These are phyloP conservation scores for Monilinia polystroma DNA, from an alignment of 2,329 filamentous ascomycete species.

Conservation along the genomic window DNA sequence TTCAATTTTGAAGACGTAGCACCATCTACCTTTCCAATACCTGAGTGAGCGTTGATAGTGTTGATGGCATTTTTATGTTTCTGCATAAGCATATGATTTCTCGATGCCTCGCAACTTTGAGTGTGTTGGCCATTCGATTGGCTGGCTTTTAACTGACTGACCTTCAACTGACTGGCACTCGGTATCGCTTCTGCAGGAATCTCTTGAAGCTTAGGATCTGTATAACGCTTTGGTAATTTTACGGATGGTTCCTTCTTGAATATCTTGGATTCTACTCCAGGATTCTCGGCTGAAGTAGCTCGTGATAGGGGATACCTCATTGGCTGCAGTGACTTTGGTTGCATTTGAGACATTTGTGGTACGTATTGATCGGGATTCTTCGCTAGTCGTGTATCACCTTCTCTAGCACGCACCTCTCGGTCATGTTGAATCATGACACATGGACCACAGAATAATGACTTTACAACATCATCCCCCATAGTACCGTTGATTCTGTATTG, in stretches of 20 bases:
- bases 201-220: constrained; percentile 6
- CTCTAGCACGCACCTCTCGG: constrained; percentile 45
- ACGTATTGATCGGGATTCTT: constrained; percentile 9
- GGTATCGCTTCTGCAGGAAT: constrained; percentile 8
- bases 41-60: not conserved
- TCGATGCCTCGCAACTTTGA: not conserved
- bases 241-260: constrained; percentile 2
- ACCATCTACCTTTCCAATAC: constrained; percentile 6
- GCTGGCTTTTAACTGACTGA: not conserved
- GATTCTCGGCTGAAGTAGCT: constrained; percentile 16
- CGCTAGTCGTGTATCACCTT: constrained; percentile 37
- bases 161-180: not conserved
- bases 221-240: constrained; percentile 16
- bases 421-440: constrained; percentile 48
- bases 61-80: constrained; percentile 1
- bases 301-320: constrained; percentile 32
- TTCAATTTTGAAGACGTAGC: constrained; percentile 7
- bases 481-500: constrained; percentile 46
- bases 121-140: not conserved
- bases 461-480: constrained; percentile 40
- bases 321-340: constrained; percentile 24
- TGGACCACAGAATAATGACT: constrained; percentile 44
- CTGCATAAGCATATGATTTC: constrained; percentile 5
- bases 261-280: constrained; percentile 3
- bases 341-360: constrained; percentile 1